These are phyloP conservation scores for Nicotiana tomentosiformis DNA, from an alignment of 257 asterid species.

Conservation along the genomic window DNA sequence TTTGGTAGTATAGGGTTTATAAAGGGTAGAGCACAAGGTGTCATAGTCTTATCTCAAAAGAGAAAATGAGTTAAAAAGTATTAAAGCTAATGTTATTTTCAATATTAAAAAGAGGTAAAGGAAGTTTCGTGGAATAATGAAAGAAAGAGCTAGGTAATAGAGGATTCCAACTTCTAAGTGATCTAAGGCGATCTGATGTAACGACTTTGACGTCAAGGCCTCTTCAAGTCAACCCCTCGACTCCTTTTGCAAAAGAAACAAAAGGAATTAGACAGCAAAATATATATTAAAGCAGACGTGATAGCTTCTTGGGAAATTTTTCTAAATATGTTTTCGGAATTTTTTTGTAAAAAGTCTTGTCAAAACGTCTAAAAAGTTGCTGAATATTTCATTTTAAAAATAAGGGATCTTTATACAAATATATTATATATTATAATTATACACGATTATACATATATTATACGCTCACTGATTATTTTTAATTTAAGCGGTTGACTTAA, in stretches of 20 bases:
- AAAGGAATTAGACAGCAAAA: not conserved
- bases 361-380: too few relatives aligned
- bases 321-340: too few relatives aligned
- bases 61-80: not conserved
- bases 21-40: not conserved
- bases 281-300: not conserved
- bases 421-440: too few relatives aligned
- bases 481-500: too few relatives aligned
- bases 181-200: conserved; percentile 19
- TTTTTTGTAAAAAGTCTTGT: too few relatives aligned
- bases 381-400: too few relatives aligned
- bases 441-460: too few relatives aligned
- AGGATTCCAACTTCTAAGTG: not conserved
- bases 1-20: not conserved
- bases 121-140: conserved; percentile 45
- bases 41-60: not conserved
- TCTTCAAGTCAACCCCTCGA: conserved; percentile 20
- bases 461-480: too few relatives aligned
- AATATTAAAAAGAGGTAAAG: not conserved
- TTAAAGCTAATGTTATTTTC: not conserved
- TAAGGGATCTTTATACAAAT: too few relatives aligned
- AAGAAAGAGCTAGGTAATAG: conserved; percentile 36
- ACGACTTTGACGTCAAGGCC: conserved; percentile 40
- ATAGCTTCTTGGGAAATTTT: not conserved
- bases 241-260: not conserved